phyloP scores from a whole-genome alignment of 805 yeast genomes.

The Myxozyma vanderwaltii region DNA sequence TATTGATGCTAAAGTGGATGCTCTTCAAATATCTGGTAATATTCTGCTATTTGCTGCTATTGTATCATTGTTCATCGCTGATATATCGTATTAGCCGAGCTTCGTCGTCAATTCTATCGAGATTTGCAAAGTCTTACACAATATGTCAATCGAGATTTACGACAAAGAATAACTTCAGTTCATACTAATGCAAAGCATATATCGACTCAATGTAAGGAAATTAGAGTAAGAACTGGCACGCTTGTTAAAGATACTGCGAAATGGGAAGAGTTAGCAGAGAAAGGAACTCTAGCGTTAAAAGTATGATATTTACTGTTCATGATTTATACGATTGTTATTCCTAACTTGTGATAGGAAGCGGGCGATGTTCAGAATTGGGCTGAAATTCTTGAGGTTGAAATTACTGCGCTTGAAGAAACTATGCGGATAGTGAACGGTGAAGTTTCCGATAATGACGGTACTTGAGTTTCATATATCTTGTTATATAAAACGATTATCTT shows the following conservation, averaged over 20 bases:
- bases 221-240: conserved; percentile 21
- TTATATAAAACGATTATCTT: too few species aligned
- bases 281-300: conserved; percentile 21
- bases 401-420: conserved; percentile 69
- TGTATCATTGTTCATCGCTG: too few species aligned
- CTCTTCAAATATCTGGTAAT: conserved; percentile 1
- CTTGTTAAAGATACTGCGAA: conserved; percentile 21
- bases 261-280: conserved; percentile 28
- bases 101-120: conserved; percentile 25
- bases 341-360: conserved; percentile 33
- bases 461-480: too few species aligned
- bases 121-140: conserved; percentile 29
- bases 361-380: conserved; percentile 57
- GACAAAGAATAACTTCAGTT: conserved; percentile 30
- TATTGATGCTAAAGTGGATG: conserved; percentile 4
- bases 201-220: conserved; percentile 27
- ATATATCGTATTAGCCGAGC: conserved; percentile 19
- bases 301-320: not conserved
- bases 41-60: too few species aligned
- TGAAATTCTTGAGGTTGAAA: conserved; percentile 69
- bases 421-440: conserved; percentile 44
- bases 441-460: conserved; percentile 15
- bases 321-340: not conserved
- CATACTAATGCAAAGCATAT: conserved; percentile 32
- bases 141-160: conserved; percentile 28